Conservation (phyloP, 768 basidiomycete species). For the Gloeostereum incarnatum region DNA sequence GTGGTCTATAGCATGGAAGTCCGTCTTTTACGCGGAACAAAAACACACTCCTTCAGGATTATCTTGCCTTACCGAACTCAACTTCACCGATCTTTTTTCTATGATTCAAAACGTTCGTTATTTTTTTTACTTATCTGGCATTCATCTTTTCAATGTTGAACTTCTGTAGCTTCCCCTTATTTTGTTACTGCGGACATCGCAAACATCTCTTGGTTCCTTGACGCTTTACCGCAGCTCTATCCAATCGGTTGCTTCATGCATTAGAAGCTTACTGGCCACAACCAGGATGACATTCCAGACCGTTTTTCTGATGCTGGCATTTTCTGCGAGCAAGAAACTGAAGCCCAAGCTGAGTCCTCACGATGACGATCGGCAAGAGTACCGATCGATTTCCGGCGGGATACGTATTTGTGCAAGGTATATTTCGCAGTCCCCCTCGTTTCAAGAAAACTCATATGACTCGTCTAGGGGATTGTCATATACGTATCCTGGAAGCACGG, state of each 20-base stretch:
- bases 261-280: constrained; percentile 53
- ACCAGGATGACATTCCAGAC: constrained; percentile 74
- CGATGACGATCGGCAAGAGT: constrained; percentile 40
- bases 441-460: constrained; percentile 8
- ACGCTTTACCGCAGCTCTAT: constrained; percentile 75
- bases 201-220: constrained; percentile 72
- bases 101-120: constrained; percentile 64
- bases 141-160: no score
- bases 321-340: constrained; percentile 67
- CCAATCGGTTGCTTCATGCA: constrained; percentile 59
- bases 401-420: constrained; percentile 68
- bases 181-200: constrained; percentile 61
- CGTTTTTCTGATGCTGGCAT: constrained; percentile 82
- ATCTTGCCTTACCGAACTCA: constrained; percentile 45
- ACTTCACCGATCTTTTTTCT: constrained; percentile 53
- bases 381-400: constrained; percentile 40
- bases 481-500: constrained; percentile 68
- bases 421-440: constrained; percentile 10
- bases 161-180: constrained; percentile 61
- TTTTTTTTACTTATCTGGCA: constrained; percentile 11
- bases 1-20: constrained; percentile 60
- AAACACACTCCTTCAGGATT: constrained; percentile 29
- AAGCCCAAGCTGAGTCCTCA: constrained; percentile 59
- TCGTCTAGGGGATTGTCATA: constrained; percentile 49
- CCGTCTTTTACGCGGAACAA: constrained; percentile 49